These are phyloP conservation scores for Neocucurbitaria cava DNA, from an alignment of 2,329 filamentous ascomycete genomes.

Conservation along the genomic window DNA sequence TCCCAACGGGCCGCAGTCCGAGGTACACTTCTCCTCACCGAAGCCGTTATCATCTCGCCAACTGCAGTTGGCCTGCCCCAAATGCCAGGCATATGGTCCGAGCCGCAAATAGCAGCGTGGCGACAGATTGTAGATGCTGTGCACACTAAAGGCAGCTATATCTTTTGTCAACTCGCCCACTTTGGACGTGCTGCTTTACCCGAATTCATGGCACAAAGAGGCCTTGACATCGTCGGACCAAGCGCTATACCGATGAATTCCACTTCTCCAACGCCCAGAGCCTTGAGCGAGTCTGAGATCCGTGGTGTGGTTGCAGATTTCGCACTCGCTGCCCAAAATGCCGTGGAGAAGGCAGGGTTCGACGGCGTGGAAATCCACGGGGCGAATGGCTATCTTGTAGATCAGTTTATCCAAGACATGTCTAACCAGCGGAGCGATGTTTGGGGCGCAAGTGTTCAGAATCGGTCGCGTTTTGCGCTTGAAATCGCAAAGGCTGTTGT, in stretches of 20 bases:
- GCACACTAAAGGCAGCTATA: conserved; percentile 63
- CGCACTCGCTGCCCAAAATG: conserved; percentile 51
- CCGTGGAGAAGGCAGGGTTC: conserved; percentile 57
- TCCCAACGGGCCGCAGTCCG: conserved; percentile 58
- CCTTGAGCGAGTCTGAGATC: conserved; percentile 49
- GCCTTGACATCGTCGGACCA: conserved; percentile 42
- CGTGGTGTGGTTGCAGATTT: conserved; percentile 45
- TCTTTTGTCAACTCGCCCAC: conserved; percentile 68
- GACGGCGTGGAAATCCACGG: conserved; percentile 65
- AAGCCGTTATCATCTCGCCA: conserved; percentile 61
- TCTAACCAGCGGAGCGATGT: conserved; percentile 60
- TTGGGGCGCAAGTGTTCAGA: conserved; percentile 57
- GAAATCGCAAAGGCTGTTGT: conserved; percentile 61
- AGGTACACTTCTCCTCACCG: conserved; percentile 65
- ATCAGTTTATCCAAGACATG: conserved; percentile 68
- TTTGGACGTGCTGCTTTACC: conserved; percentile 60
- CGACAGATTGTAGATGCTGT: conserved; percentile 63
- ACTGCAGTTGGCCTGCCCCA: conserved; percentile 57
- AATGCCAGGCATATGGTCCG: conserved; percentile 64
- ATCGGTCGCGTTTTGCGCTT: conserved; percentile 59
- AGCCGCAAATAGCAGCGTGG: conserved; percentile 60
- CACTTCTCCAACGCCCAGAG: conserved; percentile 1
- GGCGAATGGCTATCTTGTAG: conserved; percentile 71
- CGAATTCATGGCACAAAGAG: conserved; percentile 36
- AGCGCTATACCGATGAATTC: conserved; percentile 46